A percentile compares a stretch with the other conserved stretches of the same genome.
Conservation (phyloP, 2,329 filamentous ascomycete genomes). For the Massarina eburnea region DNA sequence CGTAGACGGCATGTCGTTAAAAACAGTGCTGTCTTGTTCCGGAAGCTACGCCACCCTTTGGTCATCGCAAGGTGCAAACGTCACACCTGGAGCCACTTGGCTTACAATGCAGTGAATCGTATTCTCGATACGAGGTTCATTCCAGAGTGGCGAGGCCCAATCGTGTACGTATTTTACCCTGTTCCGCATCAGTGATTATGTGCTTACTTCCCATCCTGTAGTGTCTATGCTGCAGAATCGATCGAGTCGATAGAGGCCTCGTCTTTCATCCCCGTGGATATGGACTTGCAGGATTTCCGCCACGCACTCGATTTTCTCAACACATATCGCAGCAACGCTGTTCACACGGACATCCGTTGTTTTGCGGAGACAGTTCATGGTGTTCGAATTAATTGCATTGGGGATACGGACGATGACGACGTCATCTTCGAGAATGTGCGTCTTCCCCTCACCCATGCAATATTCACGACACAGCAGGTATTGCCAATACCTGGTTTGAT, state of each 20-base stretch:
- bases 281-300: conserved; percentile 9
- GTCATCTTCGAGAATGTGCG: background rate
- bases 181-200: too few species aligned
- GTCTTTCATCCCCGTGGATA: background rate
- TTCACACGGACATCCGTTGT: background rate
- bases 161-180: background rate
- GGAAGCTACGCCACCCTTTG: background rate
- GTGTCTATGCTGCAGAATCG: background rate
- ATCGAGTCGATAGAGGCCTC: background rate
- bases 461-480: background rate
- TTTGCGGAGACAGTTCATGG: conserved; percentile 5
- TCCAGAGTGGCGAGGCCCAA: background rate
- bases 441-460: background rate
- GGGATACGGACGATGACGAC: background rate
- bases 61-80: background rate
- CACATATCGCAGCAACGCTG: background rate
- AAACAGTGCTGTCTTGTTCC: background rate
- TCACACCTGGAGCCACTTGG: background rate
- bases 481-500: background rate
- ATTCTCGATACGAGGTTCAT: background rate
- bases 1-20: background rate
- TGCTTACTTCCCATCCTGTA: too few species aligned
- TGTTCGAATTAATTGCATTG: conserved; percentile 12
- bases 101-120: background rate
- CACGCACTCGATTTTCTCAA: conserved; percentile 10